Conservation (phyloP, 2,329 filamentous ascomycete genomes). For the Trichoderma afroharzianum region DNA sequence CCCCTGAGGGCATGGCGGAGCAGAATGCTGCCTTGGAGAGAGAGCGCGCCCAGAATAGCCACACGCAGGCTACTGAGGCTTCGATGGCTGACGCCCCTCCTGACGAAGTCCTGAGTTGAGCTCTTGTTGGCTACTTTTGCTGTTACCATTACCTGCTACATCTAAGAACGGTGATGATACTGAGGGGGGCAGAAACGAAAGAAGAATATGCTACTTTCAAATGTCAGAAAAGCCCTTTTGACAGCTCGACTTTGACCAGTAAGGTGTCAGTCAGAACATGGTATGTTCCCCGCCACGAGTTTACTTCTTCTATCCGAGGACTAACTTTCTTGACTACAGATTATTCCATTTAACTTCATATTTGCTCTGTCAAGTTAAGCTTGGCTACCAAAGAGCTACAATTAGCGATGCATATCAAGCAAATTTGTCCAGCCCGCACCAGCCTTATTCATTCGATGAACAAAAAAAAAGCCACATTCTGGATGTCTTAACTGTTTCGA, state of each 20-base stretch:
- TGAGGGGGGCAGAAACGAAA: background rate
- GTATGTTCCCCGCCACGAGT: background rate
- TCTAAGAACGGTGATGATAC: background rate
- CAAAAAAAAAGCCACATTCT: background rate
- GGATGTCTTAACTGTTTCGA: background rate
- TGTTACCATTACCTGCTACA: background rate
- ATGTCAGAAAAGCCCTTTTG: background rate
- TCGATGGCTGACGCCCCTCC: constrained; percentile 13
- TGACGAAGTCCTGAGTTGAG: background rate
- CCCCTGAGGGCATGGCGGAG: constrained; percentile 26
- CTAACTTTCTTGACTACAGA: background rate
- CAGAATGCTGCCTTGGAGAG: constrained; percentile 27
- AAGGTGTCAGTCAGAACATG: background rate
- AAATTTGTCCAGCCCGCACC: background rate
- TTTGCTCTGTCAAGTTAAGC: background rate
- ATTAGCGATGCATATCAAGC: background rate
- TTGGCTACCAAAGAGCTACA: background rate
- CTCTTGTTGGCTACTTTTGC: background rate
- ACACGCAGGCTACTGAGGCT: constrained; percentile 13
- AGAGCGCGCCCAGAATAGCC: constrained; percentile 19
- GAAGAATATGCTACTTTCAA: background rate
- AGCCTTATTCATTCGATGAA: background rate
- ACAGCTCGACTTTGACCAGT: background rate
- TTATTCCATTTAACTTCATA: background rate
- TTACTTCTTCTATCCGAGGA: background rate